Percentiles rank a stretch among this genome's conserved stretches.
Evolutionary conservation across 2,329 filamentous ascomycete species (phyloP).

Genomic region (Xylariales sp.): DNA sequence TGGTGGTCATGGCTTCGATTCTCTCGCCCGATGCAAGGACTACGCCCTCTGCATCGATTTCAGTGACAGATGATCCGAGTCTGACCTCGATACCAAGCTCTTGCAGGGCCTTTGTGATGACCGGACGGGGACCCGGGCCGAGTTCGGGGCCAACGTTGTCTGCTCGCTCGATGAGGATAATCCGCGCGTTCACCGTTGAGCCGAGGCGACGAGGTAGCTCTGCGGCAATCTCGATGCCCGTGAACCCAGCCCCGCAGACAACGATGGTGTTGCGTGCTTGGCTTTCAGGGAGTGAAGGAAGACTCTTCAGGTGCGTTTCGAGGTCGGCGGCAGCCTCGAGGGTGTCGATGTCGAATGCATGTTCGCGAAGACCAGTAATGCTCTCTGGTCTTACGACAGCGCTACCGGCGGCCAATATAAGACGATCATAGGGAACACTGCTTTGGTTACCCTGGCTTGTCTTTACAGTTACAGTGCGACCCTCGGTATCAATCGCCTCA

Average conservation of each 20-base stretch:
- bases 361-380: constrained; percentile 23
- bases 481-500: constrained; percentile 13
- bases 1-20: constrained; percentile 25
- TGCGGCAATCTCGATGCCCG: constrained; percentile 25
- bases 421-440: constrained; percentile 23
- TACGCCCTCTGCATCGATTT: constrained; percentile 20
- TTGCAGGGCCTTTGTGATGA: constrained; percentile 24
- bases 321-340: constrained; percentile 20
- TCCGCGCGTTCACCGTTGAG: constrained; percentile 11
- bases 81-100: constrained; percentile 23
- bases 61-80: constrained; percentile 19
- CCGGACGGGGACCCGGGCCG: constrained; percentile 25
- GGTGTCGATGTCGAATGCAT: constrained; percentile 30
- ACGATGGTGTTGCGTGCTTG: constrained; percentile 27
- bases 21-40: constrained; percentile 22
- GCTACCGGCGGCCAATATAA: constrained; percentile 33
- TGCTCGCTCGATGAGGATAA: constrained; percentile 25
- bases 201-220: constrained; percentile 25
- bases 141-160: constrained; percentile 26
- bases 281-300: constrained; percentile 16
- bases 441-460: constrained; percentile 5
- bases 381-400: constrained; percentile 19
- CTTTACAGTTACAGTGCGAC: constrained; percentile 12
- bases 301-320: constrained; percentile 22
- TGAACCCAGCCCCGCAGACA: constrained; percentile 29